Evolutionary conservation across 2,329 filamentous ascomycete genomes (phyloP).

Genomic region (Esteya vermicola): DNA sequence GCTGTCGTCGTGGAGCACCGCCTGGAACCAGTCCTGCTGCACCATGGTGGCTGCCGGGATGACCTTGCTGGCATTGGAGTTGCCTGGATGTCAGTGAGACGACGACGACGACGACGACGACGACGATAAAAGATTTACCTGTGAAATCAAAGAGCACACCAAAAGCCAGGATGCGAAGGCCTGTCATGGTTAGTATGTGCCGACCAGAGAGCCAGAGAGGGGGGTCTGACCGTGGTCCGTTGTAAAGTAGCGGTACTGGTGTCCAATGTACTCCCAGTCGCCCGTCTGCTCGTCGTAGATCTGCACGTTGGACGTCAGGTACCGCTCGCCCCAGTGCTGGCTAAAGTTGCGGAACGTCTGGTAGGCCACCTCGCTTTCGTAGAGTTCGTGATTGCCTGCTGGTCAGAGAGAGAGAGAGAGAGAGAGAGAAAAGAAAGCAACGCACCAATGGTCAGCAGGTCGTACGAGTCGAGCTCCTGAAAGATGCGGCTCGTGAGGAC

Average conservation of each 20-base stretch:
- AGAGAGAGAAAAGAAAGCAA: neutral
- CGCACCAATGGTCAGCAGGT: constrained; percentile 26
- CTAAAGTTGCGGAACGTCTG: constrained; percentile 46
- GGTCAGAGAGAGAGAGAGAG: neutral
- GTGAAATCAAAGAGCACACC: constrained; percentile 31
- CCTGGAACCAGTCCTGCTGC: constrained; percentile 45
- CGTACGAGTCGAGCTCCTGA: constrained; percentile 23
- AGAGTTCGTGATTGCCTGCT: constrained; percentile 48
- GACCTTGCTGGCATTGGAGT: constrained; percentile 46
- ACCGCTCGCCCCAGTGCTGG: constrained; percentile 34
- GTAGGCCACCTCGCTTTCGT: constrained; percentile 46
- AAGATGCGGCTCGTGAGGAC: constrained; percentile 33
- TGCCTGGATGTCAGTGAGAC: constrained; percentile 20
- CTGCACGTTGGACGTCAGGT: constrained; percentile 31
- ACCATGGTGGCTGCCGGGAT: constrained; percentile 36
- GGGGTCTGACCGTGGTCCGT: constrained; percentile 16
- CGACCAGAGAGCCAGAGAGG: no score
- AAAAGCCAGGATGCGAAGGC: constrained; percentile 29
- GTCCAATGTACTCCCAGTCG: constrained; percentile 26
- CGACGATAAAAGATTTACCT: constrained; percentile 19
- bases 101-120: neutral
- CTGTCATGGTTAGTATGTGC: constrained; percentile 7
- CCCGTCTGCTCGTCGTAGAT: constrained; percentile 23
- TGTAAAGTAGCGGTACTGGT: constrained; percentile 28
- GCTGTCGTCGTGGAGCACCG: constrained; percentile 32